Evolutionary conservation across 768 basidiomycete genomes (phyloP), one percentile per base, ranked within the genome.

Genomic region (Boletellus emodensis): DNA sequence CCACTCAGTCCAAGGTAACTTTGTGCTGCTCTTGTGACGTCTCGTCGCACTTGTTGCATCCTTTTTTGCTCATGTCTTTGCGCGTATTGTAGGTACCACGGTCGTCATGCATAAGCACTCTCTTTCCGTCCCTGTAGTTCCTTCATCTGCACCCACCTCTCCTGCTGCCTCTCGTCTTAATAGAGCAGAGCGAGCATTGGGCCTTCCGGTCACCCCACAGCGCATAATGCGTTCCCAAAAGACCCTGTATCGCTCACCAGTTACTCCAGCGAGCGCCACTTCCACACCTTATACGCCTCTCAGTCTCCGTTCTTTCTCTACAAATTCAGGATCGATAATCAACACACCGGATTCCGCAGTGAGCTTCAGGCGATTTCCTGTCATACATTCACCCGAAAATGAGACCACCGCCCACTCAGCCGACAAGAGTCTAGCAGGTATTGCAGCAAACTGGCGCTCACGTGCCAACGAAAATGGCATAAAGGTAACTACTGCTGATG

Each of bases 391-490:
- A 15, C 79, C 75, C 12, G 78, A 78, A 58, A 72, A 73, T 35
- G 65, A 67, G 33, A 15, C 20, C 7, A 13, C 45, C 34, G 14
- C 42, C 38, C 47, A 64, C 56, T 45, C 63, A 40, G 76, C 76
- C 56, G 73, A 75, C 56, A 70, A 67, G 55, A 77, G 75, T 59
- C 71, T 82, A 20, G 79, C 81, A 14, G 81, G 85, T 62, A 76
- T 82, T 35, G 78, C 83, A 5, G 75, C 78, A 32, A 87, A 80
- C 62, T 90, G 87, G 87, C 77, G 87, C 49, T 82, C 78, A 28
- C 74, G 85, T 44, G 84, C 85, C 44, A 81, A 72, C 51, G 83
- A 85, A 57, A 82, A 87, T 54, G 85, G 84, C 38, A 87, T 87
- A 52, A 84, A 78, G 64, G 83, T 86, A 45, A 72, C 79, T 24